Evolutionary conservation across 371 early-diverging fungal genomes (phyloP), one percentile per base, ranked within the genome.

Genomic region (Choanephora cucurbitarum): DNA sequence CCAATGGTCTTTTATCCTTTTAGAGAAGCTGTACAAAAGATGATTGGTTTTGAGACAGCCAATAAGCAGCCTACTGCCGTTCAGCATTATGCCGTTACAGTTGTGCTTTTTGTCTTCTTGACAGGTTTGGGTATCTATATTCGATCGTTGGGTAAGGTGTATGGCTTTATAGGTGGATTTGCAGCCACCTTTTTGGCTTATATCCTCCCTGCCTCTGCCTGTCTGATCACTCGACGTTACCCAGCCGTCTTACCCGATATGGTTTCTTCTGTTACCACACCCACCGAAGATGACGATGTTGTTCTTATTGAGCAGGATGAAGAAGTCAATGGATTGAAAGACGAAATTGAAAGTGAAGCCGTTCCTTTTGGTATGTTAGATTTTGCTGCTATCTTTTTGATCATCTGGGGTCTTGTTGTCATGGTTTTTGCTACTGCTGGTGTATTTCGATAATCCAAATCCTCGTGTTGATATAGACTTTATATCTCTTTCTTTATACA

Each of bases 131-230:
- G 79, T n/a, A 55, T 81, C 39, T 68, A 67, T 3, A 57, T 84
- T 13, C 52, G 54, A 2, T 70, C 73, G 21, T 57, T 85, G 1
- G 85, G 85, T 37, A 74, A 75, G 6, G 70, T 82, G 0, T 83
- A 81, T 53, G 74, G 77, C 5, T 41, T 83, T 33, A 75, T 81
- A 22, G 85, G 85, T 43, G 81, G 81, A 9, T 69, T 85, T 32
- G 69, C 81, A n/a, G 80, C 84, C 5, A 85, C 83, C 0, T 76
- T 69, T 6, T 52, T 85, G 32, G 84, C 83, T 6, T 81, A 80
- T 31, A 83, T 85, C 28, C 53, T 85, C n/a, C 85, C 85, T 42
- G 79, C 73, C 0, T 40, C 53, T 17, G 66, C 78, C 22, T 84
- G 81, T 58, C 65, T 84, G n/a, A 54, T 64, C 32, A 74, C 75